These are phyloP conservation scores for Keithomyces neogunnii DNA, from an alignment of 2,329 filamentous ascomycete genomes.

Conservation along the genomic window DNA sequence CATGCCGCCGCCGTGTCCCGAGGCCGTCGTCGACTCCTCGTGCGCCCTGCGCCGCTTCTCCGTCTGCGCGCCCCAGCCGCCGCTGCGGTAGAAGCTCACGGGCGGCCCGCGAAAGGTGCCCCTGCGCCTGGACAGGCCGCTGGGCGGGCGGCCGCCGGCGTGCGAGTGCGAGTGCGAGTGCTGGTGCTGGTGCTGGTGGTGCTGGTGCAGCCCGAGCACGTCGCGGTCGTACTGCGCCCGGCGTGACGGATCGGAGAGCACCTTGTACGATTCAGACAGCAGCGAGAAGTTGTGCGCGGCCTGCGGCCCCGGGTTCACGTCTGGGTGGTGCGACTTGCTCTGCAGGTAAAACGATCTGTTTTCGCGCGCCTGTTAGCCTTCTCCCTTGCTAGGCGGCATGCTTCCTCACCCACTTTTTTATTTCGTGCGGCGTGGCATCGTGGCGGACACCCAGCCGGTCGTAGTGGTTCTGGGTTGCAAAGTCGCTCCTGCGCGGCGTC, in stretches of 20 bases:
- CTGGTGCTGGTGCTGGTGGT: constrained; percentile 30
- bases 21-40: constrained; percentile 27
- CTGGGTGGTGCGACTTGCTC: constrained; percentile 87
- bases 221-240: constrained; percentile 76
- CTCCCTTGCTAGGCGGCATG: not conserved
- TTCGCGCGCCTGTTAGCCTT: not conserved
- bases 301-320: constrained; percentile 67
- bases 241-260: constrained; percentile 64
- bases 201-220: constrained; percentile 35
- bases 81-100: constrained; percentile 77
- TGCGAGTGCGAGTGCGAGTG: constrained; percentile 33
- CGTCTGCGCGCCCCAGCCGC: constrained; percentile 63
- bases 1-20: constrained; percentile 37
- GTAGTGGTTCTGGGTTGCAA: constrained; percentile 58
- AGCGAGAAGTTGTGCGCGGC: constrained; percentile 71
- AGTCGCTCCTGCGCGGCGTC: constrained; percentile 13
- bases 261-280: constrained; percentile 75
- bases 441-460: constrained; percentile 66
- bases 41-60: constrained; percentile 50
- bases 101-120: constrained; percentile 77
- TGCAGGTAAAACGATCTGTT: constrained; percentile 74
- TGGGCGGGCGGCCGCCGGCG: constrained; percentile 68
- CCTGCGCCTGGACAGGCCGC: constrained; percentile 69
- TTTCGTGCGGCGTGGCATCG: constrained; percentile 63
- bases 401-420: constrained; percentile 61